Percentiles rank a stretch among this genome's conserved stretches.
Evolutionary conservation across 2,329 filamentous ascomycete species (phyloP).

Genomic region (Colletotrichum sp.): DNA sequence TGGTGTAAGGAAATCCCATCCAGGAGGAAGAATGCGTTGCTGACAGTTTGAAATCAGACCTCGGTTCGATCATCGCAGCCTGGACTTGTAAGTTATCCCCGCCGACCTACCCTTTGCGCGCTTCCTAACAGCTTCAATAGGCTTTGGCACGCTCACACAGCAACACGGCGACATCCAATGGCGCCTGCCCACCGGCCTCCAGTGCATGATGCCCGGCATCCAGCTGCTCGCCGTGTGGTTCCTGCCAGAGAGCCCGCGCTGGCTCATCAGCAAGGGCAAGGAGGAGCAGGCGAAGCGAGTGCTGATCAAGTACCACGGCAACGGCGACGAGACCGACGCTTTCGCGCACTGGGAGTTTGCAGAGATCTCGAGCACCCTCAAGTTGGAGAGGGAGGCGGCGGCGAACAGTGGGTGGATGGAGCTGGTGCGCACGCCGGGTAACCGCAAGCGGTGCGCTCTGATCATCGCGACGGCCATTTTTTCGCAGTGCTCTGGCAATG

Average conservation of each 20-base stretch:
- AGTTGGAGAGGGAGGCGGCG: constrained; percentile 41
- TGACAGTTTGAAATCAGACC: constrained; percentile 23
- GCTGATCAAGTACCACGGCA: constrained; percentile 41
- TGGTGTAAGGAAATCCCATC: constrained; percentile 35
- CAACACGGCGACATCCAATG: constrained; percentile 51
- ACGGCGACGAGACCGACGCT: constrained; percentile 8
- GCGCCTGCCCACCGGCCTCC: constrained; percentile 41
- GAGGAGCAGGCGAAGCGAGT: constrained; percentile 54
- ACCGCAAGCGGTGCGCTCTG: constrained; percentile 25
- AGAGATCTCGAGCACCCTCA: constrained; percentile 42
- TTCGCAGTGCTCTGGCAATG: constrained; percentile 23
- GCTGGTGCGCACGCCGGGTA: constrained; percentile 36
- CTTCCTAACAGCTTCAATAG: neutral
- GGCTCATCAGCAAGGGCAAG: constrained; percentile 57
- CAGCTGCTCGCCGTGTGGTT: constrained; percentile 45
- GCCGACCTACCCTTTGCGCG: neutral
- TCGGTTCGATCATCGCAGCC: constrained; percentile 38
- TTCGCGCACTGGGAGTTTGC: constrained; percentile 22
- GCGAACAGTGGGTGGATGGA: constrained; percentile 39
- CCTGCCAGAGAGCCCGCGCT: constrained; percentile 66
- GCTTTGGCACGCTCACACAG: constrained; percentile 46
- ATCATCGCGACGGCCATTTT: constrained; percentile 38
- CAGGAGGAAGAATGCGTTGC: accelerated
- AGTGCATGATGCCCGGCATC: constrained; percentile 48
- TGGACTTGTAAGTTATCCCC: constrained; percentile 39